A percentile compares a stretch with the other conserved stretches of the same genome.
Conservation (phyloP, 2,329 filamentous ascomycete genomes). For the Colletotrichum chlorophyti region DNA sequence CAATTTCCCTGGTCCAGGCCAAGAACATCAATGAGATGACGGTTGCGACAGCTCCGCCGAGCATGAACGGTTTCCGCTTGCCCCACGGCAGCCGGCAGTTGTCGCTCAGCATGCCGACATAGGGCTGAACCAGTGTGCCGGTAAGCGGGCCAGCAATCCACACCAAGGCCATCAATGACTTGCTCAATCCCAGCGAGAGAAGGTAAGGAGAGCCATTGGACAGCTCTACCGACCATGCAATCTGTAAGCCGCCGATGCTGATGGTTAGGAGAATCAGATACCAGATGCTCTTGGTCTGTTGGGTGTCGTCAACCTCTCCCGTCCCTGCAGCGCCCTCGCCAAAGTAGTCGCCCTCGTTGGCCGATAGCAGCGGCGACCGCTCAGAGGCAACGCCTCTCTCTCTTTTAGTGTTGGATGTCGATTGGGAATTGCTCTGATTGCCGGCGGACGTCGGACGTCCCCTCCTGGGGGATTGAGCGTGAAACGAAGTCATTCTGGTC, state of each 20-base stretch:
- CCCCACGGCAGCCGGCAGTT: slow-evolving; percentile 78
- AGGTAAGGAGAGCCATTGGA: slow-evolving; percentile 91
- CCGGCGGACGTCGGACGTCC: slow-evolving; percentile 23
- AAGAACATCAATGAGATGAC: slow-evolving; percentile 72
- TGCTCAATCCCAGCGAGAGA: slow-evolving; percentile 81
- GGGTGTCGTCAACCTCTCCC: slow-evolving; percentile 35
- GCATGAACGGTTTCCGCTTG: slow-evolving; percentile 82
- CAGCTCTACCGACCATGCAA: slow-evolving; percentile 94
- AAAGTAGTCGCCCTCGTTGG: slow-evolving; percentile 20
- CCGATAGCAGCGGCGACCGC: slow-evolving; percentile 23
- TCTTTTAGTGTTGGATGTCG: slow-evolving; percentile 7
- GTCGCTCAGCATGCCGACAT: slow-evolving; percentile 82
- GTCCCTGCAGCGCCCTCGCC: slow-evolving; percentile 9
- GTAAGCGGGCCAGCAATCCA: slow-evolving; percentile 86
- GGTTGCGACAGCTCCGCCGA: slow-evolving; percentile 72
- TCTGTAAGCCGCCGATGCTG: slow-evolving; percentile 86
- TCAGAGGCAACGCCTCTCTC: slow-evolving; percentile 11
- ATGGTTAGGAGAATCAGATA: slow-evolving; percentile 88
- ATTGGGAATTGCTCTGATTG: slow-evolving; percentile 9
- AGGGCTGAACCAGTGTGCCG: slow-evolving; percentile 81
- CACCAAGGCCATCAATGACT: slow-evolving; percentile 81
- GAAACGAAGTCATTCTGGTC: slow-evolving; percentile 18
- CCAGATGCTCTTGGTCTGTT: slow-evolving; percentile 80
- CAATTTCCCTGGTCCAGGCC: slow-evolving; percentile 76
- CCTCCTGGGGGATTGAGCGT: slow-evolving; percentile 18